Percentiles rank a stretch among this genome's conserved stretches.
Conservation (phyloP, 2,329 filamentous ascomycete genomes). For the Monascus ruber region DNA sequence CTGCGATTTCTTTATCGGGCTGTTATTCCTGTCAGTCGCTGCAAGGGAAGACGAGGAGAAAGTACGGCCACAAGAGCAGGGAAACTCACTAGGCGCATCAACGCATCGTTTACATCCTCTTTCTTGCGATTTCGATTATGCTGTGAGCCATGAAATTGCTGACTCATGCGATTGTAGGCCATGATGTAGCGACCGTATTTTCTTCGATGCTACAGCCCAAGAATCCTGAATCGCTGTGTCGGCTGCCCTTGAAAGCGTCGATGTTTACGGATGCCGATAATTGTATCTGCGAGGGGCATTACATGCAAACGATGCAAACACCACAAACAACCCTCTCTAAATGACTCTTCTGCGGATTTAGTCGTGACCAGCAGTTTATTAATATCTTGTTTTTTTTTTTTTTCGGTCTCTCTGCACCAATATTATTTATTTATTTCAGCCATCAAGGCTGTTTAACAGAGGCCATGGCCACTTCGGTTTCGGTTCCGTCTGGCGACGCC, state of each 20-base stretch:
- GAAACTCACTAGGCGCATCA: slow-evolving; percentile 43
- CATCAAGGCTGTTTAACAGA: too few relatives aligned
- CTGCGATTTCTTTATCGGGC: slow-evolving; percentile 72
- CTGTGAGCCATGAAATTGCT: slow-evolving; percentile 37
- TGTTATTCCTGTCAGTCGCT: slow-evolving; percentile 18
- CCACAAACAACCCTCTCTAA: slow-evolving; percentile 13
- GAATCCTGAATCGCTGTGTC: background rate
- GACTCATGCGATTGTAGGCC: slow-evolving; percentile 44
- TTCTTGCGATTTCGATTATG: slow-evolving; percentile 41
- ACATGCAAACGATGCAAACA: slow-evolving; percentile 28
- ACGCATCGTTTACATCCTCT: slow-evolving; percentile 46
- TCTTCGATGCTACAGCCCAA: too few relatives aligned
- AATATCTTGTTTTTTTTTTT: too few relatives aligned
- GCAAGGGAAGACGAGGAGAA: background rate
- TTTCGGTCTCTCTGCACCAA: too few relatives aligned
- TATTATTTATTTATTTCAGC: too few relatives aligned
- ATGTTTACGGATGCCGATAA: too few relatives aligned
- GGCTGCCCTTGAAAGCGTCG: too few relatives aligned
- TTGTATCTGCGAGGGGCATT: slow-evolving; percentile 25
- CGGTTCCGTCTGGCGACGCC: slow-evolving; percentile 11
- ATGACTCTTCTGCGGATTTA: slow-evolving; percentile 13
- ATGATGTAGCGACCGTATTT: slow-evolving; percentile 17
- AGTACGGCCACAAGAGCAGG: background rate
- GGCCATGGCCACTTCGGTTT: slow-evolving; percentile 19
- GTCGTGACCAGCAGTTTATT: too few relatives aligned